Conservation (phyloP, 2,329 filamentous ascomycete species). For the Cercospora zeina region DNA sequence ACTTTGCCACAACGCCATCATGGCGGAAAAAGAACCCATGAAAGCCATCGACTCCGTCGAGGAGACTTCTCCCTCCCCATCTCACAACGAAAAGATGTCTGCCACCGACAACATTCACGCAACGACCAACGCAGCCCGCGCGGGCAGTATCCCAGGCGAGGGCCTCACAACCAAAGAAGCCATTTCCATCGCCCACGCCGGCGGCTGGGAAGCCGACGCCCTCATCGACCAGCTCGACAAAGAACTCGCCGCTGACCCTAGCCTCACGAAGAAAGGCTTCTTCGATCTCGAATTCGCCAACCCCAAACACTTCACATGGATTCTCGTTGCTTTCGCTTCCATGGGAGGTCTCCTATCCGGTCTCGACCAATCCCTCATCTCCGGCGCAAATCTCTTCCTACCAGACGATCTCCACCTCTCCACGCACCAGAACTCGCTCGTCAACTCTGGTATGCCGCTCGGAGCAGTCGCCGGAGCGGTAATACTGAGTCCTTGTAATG, state of each 20-base stretch:
- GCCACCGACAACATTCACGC: conserved; percentile 31
- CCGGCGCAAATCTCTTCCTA: conserved; percentile 67
- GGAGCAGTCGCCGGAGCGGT: conserved; percentile 70
- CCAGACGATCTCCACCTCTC: conserved; percentile 59
- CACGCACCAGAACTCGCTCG: conserved; percentile 61
- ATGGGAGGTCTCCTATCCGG: conserved; percentile 73
- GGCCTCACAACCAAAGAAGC: conserved; percentile 37
- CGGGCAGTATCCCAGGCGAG: conserved; percentile 26
- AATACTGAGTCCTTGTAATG: conserved; percentile 66
- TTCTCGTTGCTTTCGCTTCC: conserved; percentile 69
- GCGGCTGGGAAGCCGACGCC: conserved; percentile 49
- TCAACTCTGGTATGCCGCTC: conserved; percentile 70
- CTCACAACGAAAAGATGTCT: conserved; percentile 30
- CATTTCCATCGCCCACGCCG: conserved; percentile 37
- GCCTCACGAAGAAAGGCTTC: conserved; percentile 40
- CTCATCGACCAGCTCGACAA: conserved; percentile 47
- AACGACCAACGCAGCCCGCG: conserved; percentile 37
- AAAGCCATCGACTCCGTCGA: conserved; percentile 25
- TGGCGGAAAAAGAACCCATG: conserved; percentile 30
- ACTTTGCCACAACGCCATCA: not conserved
- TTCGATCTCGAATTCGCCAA: conserved; percentile 62
- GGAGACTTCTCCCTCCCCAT: conserved; percentile 14
- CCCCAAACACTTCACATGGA: conserved; percentile 65
- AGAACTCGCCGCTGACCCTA: conserved; percentile 40
- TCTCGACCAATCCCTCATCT: conserved; percentile 71